Evolutionary conservation across 2,329 filamentous ascomycete species (phyloP).

Genomic region (Ophiognomonia clavigignenti-juglandacearum): DNA sequence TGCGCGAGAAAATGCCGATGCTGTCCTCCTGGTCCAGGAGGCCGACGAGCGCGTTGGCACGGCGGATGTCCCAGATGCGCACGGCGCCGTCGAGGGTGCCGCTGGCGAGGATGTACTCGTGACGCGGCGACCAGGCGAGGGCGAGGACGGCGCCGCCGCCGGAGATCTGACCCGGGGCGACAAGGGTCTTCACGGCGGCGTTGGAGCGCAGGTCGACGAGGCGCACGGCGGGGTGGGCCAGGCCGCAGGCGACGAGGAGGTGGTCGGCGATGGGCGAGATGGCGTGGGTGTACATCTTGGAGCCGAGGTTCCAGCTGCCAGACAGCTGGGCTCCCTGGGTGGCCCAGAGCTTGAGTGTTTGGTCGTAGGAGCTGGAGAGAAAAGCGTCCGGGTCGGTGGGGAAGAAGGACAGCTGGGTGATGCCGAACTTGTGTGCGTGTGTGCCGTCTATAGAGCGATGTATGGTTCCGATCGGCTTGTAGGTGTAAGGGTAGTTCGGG

Average conservation of each 20-base stretch:
- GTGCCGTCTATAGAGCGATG: constrained; percentile 31
- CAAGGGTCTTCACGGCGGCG: constrained; percentile 65
- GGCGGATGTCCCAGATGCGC: constrained; percentile 81
- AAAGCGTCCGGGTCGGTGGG: constrained; percentile 74
- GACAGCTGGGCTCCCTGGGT: constrained; percentile 57
- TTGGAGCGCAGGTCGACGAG: constrained; percentile 84
- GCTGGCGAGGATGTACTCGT: constrained; percentile 75
- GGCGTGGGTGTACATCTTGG: constrained; percentile 71
- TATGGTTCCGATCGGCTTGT: constrained; percentile 49
- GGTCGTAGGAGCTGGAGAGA: constrained; percentile 73
- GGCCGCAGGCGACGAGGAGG: constrained; percentile 81
- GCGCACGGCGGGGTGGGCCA: constrained; percentile 77
- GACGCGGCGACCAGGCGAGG: constrained; percentile 74
- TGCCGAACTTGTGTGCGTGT: constrained; percentile 58
- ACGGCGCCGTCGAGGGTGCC: constrained; percentile 81
- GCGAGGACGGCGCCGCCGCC: constrained; percentile 59
- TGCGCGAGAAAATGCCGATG: constrained; percentile 54
- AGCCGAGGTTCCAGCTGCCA: constrained; percentile 63
- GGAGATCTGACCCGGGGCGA: constrained; percentile 49
- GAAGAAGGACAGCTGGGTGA: constrained; percentile 74
- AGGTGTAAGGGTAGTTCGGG: constrained; percentile 40
- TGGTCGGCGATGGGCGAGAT: constrained; percentile 68
- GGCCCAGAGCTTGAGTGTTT: constrained; percentile 70
- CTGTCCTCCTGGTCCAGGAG: constrained; percentile 81
- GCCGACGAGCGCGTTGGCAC: constrained; percentile 70